Conservation (phyloP, 2,329 filamentous ascomycete genomes). For the Remersonia thermophila region DNA sequence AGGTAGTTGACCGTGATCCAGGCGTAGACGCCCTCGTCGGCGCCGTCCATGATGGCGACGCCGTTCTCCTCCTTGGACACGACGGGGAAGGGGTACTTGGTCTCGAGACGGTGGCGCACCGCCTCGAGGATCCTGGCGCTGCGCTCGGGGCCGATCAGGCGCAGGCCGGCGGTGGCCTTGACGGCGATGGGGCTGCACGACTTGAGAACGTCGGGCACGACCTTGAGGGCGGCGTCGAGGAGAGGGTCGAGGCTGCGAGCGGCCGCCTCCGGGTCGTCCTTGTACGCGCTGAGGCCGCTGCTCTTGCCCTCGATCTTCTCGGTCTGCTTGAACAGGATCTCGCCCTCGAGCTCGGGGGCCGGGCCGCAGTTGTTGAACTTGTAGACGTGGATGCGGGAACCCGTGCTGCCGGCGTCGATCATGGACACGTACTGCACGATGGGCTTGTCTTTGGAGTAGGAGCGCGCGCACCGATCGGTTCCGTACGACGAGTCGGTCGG, state of each 20-base stretch:
- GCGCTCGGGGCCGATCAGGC: conserved; percentile 70
- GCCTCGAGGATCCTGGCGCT: conserved; percentile 75
- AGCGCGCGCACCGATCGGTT: conserved; percentile 67
- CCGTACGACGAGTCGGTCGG: conserved; percentile 50
- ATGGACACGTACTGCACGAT: conserved; percentile 96
- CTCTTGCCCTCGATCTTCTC: conserved; percentile 60
- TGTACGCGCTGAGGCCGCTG: conserved; percentile 70
- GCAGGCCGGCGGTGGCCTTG: conserved; percentile 89
- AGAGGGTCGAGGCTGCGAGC: conserved; percentile 82
- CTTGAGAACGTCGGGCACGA: conserved; percentile 79
- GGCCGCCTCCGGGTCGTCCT: conserved; percentile 71
- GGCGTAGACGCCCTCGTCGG: conserved; percentile 92
- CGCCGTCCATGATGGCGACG: conserved; percentile 94
- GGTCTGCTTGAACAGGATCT: conserved; percentile 80
- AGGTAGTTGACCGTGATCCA: conserved; percentile 99
- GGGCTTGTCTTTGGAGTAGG: conserved; percentile 77
- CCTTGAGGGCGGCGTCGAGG: conserved; percentile 72
- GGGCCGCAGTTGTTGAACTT: conserved; percentile 97
- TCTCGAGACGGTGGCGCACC: conserved; percentile 74
- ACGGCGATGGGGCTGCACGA: conserved; percentile 92
- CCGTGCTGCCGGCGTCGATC: conserved; percentile 96
- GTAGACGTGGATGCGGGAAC: conserved; percentile 96
- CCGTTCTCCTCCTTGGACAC: conserved; percentile 75
- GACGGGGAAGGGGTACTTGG: conserved; percentile 85
- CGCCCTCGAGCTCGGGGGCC: conserved; percentile 86